These are phyloP conservation scores for Biscutella laevigata DNA, from an alignment of 441 rosid species.

Conservation along the genomic window DNA sequence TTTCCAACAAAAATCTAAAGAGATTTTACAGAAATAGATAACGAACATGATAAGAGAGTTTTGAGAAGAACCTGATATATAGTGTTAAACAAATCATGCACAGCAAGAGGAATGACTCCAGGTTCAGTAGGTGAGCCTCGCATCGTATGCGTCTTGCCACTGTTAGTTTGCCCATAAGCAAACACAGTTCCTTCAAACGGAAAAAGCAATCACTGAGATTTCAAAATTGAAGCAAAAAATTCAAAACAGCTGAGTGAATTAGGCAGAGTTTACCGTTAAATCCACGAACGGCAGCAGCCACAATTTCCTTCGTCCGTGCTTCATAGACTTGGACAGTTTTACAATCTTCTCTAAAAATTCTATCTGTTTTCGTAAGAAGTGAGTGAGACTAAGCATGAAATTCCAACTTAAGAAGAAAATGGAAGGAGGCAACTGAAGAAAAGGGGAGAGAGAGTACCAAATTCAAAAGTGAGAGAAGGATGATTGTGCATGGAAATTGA, in stretches of 20 bases:
- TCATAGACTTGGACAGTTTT: slow-evolving; percentile 58
- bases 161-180: slow-evolving; percentile 94
- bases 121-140: slow-evolving; percentile 70
- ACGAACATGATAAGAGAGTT: not conserved
- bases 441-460: slow-evolving; percentile 34
- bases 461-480: slow-evolving; percentile 50
- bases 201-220: not conserved
- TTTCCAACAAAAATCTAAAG: not conserved
- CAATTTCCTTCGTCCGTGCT: slow-evolving; percentile 72
- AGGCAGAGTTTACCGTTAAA: slow-evolving; percentile 50
- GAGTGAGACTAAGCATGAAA: not conserved
- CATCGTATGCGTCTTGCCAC: slow-evolving; percentile 97
- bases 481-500: slow-evolving; percentile 57
- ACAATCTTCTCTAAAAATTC: slow-evolving; percentile 56
- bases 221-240: slow-evolving; percentile 1
- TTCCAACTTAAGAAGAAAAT: not conserved
- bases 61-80: slow-evolving; percentile 48
- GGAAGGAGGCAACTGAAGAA: not conserved
- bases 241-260: not conserved
- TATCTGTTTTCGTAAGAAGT: slow-evolving; percentile 31
- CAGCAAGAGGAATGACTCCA: slow-evolving; percentile 85
- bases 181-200: slow-evolving; percentile 73
- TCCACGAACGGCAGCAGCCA: slow-evolving; percentile 76
- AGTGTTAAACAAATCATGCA: slow-evolving; percentile 55
- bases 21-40: not conserved